Conservation (phyloP, 768 basidiomycete species). For the Rubroboletus satanas region DNA sequence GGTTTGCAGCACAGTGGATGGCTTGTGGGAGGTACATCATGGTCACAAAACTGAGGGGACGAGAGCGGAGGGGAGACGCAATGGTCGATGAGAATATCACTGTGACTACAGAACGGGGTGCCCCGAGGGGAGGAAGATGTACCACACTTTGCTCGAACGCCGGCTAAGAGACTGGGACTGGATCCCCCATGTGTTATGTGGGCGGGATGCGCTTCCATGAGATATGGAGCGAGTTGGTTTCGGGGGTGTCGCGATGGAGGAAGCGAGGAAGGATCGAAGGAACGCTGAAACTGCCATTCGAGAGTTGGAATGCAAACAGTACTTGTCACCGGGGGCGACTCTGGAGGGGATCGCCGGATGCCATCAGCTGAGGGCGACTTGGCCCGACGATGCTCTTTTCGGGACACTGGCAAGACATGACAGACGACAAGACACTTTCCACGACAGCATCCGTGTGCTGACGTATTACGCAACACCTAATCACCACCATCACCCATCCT, state of each 20-base stretch:
- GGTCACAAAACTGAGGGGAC: not conserved
- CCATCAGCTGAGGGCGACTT: conserved; percentile 12
- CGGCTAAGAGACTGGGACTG: not conserved
- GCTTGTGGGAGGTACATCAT: not conserved
- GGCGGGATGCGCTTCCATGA: not conserved
- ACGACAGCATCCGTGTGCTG: not conserved
- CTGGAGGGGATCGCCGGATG: conserved; percentile 12
- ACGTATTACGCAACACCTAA: conserved; percentile 16
- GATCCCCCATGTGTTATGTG: not conserved
- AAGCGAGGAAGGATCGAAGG: not conserved
- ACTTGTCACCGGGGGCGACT: not conserved
- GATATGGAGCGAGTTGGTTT: not conserved
- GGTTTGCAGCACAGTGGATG: not conserved
- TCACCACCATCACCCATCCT: conserved; percentile 13
- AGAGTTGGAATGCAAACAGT: conserved; percentile 20
- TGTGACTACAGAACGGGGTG: not conserved
- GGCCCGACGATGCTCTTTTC: conserved; percentile 21
- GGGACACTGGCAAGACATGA: conserved; percentile 10
- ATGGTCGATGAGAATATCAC: not conserved
- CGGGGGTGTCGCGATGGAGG: not conserved
- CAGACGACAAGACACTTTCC: not conserved
- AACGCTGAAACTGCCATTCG: conserved; percentile 5
- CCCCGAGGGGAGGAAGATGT: not conserved
- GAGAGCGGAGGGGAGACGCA: not conserved
- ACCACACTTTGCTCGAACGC: not conserved